phyloP scores from a whole-genome alignment of 352 stramenopile genomes.

The Phytophthora constricta region DNA sequence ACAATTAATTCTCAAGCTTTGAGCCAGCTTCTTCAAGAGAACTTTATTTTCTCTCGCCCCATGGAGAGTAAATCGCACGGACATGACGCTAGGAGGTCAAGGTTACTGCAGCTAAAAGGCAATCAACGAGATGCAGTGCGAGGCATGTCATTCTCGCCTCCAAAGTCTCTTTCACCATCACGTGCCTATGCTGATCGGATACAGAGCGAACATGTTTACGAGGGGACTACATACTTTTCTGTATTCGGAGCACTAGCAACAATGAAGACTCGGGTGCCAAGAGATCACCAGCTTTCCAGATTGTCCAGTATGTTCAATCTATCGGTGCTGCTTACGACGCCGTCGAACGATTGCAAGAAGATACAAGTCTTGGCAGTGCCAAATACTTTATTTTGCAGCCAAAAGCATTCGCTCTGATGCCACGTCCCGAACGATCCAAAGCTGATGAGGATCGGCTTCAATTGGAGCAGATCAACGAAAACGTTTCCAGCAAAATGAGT shows the following conservation, averaged over 20 bases:
- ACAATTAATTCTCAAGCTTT: conserved; percentile 37
- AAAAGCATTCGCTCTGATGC: conserved; percentile 52
- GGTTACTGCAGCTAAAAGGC: conserved; percentile 6
- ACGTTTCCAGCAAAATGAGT: not conserved
- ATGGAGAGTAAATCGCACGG: conserved; percentile 9
- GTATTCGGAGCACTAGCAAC: conserved; percentile 14
- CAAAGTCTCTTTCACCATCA: conserved; percentile 12
- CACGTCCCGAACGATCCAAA: conserved; percentile 28
- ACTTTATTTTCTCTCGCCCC: conserved; percentile 75
- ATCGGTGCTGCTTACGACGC: conserved; percentile 21
- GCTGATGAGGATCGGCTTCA: conserved; percentile 45
- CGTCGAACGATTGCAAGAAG: conserved; percentile 10
- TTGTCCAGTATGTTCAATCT: conserved; percentile 25
- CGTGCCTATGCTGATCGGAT: conserved; percentile 6
- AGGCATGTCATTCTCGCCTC: conserved; percentile 4
- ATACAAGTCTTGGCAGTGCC: not conserved
- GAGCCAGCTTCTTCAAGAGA: conserved; percentile 66
- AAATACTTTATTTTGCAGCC: conserved; percentile 43
- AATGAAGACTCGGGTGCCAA: conserved; percentile 5
- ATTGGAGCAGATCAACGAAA: conserved; percentile 29
- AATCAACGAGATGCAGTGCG: conserved; percentile 1
- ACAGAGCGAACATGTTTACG: conserved; percentile 18
- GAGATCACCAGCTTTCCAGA: conserved; percentile 41
- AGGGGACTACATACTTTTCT: conserved; percentile 46
- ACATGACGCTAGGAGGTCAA: conserved; percentile 4